Evolutionary conservation across 768 basidiomycete species (phyloP).

Genomic region (Russula olivacea): DNA sequence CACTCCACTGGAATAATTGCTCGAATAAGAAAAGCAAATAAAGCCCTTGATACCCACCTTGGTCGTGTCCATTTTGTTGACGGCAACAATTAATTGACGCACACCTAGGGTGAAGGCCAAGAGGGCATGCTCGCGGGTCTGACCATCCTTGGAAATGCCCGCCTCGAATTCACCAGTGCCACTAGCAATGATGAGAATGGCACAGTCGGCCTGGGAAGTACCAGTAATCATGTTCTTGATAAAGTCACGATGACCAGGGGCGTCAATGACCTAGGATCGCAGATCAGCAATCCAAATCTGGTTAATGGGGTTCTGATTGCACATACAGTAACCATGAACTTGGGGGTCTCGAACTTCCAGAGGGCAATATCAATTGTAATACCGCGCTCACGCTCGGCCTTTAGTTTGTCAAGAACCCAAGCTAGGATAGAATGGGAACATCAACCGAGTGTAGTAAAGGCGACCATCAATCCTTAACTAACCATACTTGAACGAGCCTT

Average conservation of each 20-base stretch:
- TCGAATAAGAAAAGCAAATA: conserved; percentile 1
- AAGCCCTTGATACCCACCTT: conserved; percentile 48
- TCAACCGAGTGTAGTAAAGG: conserved; percentile 21
- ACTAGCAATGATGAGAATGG: conserved; percentile 97
- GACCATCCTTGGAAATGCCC: conserved; percentile 99
- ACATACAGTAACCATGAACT: conserved; percentile 85
- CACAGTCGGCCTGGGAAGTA: conserved; percentile 99
- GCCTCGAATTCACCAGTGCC: conserved; percentile 99
- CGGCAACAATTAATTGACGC: conserved; percentile 98
- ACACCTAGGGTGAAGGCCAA: conserved; percentile 99
- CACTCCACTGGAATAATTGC: conserved; percentile 72
- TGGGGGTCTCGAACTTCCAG: conserved; percentile 99
- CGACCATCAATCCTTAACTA: conserved; percentile 31
- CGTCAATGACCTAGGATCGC: conserved; percentile 81
- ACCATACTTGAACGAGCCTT: conserved; percentile 99
- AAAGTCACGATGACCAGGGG: conserved; percentile 99
- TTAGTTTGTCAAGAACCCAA: conserved; percentile 99
- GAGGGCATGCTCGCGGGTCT: conserved; percentile 99
- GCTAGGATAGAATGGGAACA: conserved; percentile 45
- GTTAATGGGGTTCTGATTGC: conserved; percentile 10
- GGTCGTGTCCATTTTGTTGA: conserved; percentile 99
- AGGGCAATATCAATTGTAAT: conserved; percentile 99
- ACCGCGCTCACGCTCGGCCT: conserved; percentile 99
- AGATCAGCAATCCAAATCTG: conserved; percentile 17
- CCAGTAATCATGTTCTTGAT: conserved; percentile 99